Base-by-base conservation (phyloP, 2,329 filamentous ascomycete genomes). In the Calycina herbarum region DNA sequence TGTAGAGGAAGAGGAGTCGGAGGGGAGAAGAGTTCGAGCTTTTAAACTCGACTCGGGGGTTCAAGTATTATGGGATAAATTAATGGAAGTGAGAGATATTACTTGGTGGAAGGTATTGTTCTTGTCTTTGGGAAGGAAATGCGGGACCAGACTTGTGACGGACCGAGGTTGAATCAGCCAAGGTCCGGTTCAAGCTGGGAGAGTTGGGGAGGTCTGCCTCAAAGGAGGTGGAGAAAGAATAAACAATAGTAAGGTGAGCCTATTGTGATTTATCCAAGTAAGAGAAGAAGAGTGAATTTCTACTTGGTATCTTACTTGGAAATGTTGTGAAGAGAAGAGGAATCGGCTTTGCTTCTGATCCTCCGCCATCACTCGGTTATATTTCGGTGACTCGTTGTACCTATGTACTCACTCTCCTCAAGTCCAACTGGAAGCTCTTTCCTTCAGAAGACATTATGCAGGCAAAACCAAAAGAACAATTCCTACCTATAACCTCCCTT, bases 321-420 rank as follows among this genome's bases (percentile, higher is more conserved):
- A 45, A 33, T 24, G 35, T 58, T 35, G 20, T 35, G 8, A 17
- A 10, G 20, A 15, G 10, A 51, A 58, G 29, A 35, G n/a, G 20
- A 33, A 33, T 58, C 10, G 31, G 27, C 31, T 38, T 58, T 35
- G 31, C 56, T 35, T 58, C 31, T 60, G 40, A 60, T 59, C 20
- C 58, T 38, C 58, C 58, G n/a, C 58, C 33, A 60, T 45, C 13
- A 40, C 17, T 40, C 58, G 58, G 58, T 40, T 42, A 11, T 40
- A 40, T 60, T 31, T 60, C 58, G 58, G 58, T 35, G 24, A 38
- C 35, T 42, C 17, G 7, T 33, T 33, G 45, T 51, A 51, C 45
- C 20, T 51, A 10, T 33, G 31, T 33, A 5, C 31, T 33, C 31
- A 33, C 31, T 8, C 1, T 8, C 7, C 42, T 45, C 15, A 45